These are phyloP conservation scores for Phaeosphaeria sp. DNA, from an alignment of 2,329 filamentous ascomycete species.

Conservation along the genomic window DNA sequence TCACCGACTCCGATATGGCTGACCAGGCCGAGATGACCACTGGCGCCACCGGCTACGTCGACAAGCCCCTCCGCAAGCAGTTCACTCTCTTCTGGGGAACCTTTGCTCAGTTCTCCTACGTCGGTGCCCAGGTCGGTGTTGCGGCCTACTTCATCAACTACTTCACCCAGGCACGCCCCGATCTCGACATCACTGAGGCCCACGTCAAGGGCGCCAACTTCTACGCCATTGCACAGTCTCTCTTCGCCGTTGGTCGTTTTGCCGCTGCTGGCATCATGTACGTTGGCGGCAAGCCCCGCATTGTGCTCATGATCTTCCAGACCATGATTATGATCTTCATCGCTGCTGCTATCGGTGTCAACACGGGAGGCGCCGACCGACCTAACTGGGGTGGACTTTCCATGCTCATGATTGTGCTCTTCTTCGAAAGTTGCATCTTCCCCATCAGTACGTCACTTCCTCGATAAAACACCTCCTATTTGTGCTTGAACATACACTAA, in stretches of 20 bases:
- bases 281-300: conserved; percentile 42
- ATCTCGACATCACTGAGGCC: conserved; percentile 27
- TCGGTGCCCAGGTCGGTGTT: conserved; percentile 60
- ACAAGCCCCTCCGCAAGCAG: conserved; percentile 71
- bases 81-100: conserved; percentile 47
- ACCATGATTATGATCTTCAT: conserved; percentile 48
- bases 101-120: conserved; percentile 62
- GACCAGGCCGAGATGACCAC: conserved; percentile 43
- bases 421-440: conserved; percentile 50
- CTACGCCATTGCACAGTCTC: conserved; percentile 47
- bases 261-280: conserved; percentile 48
- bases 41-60: conserved; percentile 58
- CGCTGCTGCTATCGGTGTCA: conserved; percentile 38
- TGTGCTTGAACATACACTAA: neutral
- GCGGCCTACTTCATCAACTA: conserved; percentile 56
- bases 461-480: too few species aligned
- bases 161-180: conserved; percentile 43
- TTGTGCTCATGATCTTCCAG: conserved; percentile 45
- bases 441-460: conserved; percentile 26
- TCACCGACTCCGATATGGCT: conserved; percentile 72
- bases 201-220: conserved; percentile 46
- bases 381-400: conserved; percentile 47
- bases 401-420: conserved; percentile 46
- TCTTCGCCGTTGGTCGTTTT: conserved; percentile 48
- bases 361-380: conserved; percentile 33